These are phyloP conservation scores for Sideroxylon spinosum DNA, from an alignment of 179 eudicot species.

Conservation along the genomic window DNA sequence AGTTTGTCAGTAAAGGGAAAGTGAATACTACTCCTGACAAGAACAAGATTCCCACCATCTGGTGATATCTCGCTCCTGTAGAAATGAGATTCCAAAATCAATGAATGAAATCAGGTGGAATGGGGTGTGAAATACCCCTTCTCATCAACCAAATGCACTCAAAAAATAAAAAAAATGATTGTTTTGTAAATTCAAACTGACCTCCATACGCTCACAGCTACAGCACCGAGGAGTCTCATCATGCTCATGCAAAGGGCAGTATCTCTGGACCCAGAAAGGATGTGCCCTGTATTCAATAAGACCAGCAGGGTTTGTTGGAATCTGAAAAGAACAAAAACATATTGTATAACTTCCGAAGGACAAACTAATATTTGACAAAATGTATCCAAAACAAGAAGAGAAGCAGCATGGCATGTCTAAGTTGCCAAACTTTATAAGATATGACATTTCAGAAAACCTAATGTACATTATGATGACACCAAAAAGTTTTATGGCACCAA, in stretches of 20 bases:
- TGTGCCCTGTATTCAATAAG: constrained; percentile 89
- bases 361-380: background rate
- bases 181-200: constrained; percentile 21
- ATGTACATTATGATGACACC: too few species aligned
- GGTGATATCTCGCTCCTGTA: too few species aligned
- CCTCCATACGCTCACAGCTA: constrained; percentile 92
- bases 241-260: constrained; percentile 77
- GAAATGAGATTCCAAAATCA: background rate
- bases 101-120: background rate
- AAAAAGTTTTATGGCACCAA: too few species aligned
- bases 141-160: background rate
- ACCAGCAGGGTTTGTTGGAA: constrained; percentile 42
- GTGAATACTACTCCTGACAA: background rate
- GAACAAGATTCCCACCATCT: background rate
- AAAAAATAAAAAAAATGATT: background rate
- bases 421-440: too few species aligned
- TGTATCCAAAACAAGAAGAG: background rate
- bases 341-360: too few species aligned
- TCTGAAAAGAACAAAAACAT: too few species aligned
- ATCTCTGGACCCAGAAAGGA: constrained; percentile 87
- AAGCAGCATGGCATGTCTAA: background rate
- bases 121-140: background rate
- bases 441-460: too few species aligned
- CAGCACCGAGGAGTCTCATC: constrained; percentile 89
- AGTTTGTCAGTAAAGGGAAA: constrained; percentile 12